A percentile compares a stretch with the other conserved stretches of the same genome.
Evolutionary conservation across 2,329 filamentous ascomycete genomes (phyloP).

Genomic region (Trematosphaeria pertusa): DNA sequence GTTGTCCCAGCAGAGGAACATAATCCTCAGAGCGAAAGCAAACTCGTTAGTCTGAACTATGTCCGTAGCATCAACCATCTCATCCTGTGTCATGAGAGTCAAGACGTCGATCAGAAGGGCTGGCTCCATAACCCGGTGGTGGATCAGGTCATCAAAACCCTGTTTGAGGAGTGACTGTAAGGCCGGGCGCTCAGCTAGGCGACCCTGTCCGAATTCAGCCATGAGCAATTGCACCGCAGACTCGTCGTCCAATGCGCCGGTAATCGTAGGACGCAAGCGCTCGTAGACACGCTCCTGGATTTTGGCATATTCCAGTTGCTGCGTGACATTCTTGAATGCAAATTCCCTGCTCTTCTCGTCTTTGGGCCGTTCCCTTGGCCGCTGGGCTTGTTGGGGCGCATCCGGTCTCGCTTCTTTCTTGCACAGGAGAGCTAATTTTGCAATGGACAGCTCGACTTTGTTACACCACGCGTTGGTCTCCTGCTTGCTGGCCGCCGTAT

Average conservation of each 20-base stretch:
- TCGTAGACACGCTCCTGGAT: slow-evolving; percentile 82
- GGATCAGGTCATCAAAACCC: slow-evolving; percentile 72
- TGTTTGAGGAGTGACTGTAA: slow-evolving; percentile 76
- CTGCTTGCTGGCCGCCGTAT: slow-evolving; percentile 71
- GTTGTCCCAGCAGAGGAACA: slow-evolving; percentile 62
- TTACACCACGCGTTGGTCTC: slow-evolving; percentile 90
- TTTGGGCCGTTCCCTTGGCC: slow-evolving; percentile 36
- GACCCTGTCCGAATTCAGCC: slow-evolving; percentile 65
- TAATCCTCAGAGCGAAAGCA: slow-evolving; percentile 71
- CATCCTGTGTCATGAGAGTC: slow-evolving; percentile 73
- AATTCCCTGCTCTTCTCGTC: slow-evolving; percentile 39
- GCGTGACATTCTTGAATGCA: slow-evolving; percentile 54
- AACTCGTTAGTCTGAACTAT: slow-evolving; percentile 68
- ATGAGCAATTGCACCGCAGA: slow-evolving; percentile 80
- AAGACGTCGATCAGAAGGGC: slow-evolving; percentile 74
- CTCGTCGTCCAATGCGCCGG: slow-evolving; percentile 77
- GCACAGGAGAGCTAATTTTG: slow-evolving; percentile 73
- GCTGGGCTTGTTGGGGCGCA: slow-evolving; percentile 40
- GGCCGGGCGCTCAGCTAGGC: slow-evolving; percentile 66
- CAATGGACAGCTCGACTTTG: slow-evolving; percentile 88
- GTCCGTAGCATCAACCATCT: slow-evolving; percentile 45
- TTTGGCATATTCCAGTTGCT: slow-evolving; percentile 70
- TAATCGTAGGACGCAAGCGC: slow-evolving; percentile 72
- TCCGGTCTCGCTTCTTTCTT: slow-evolving; percentile 55
- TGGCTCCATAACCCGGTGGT: slow-evolving; percentile 69